Conservation (phyloP, 371 early-diverging fungal species). For the Sporodiniella umbellata region DNA sequence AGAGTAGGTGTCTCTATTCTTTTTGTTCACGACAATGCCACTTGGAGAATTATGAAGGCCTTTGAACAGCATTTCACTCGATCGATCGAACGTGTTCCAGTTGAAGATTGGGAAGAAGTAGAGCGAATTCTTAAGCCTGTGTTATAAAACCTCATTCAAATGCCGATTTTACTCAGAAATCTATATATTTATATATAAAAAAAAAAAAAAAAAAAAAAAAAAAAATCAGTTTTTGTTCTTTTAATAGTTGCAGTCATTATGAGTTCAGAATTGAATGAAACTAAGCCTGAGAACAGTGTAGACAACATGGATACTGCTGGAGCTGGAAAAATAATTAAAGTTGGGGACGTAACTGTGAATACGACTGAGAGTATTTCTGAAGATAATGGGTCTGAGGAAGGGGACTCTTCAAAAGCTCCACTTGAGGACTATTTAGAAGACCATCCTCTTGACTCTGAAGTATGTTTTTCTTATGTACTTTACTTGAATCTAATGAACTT, state of each 20-base stretch:
- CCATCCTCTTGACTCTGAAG: constrained; percentile 35
- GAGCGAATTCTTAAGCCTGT: constrained; percentile 69
- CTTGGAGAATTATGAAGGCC: constrained; percentile 65
- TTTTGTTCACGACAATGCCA: constrained; percentile 77
- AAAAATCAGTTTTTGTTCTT: neutral
- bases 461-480: constrained; percentile 3
- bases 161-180: neutral
- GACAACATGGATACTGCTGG: too few species aligned
- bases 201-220: neutral
- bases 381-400: constrained; percentile 22
- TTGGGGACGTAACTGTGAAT: neutral
- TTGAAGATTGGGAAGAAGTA: constrained; percentile 70
- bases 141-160: constrained; percentile 4
- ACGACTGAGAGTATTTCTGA: constrained; percentile 23
- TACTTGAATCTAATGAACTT: neutral
- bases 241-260: neutral
- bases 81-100: constrained; percentile 69
- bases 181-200: neutral
- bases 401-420: constrained; percentile 13
- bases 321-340: too few species aligned
- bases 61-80: constrained; percentile 75
- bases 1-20: constrained; percentile 94
- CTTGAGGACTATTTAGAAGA: constrained; percentile 35
- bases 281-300: neutral
- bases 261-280: neutral